Conservation (phyloP, 2,329 filamentous ascomycete species). For the Cercospora nicotianae region DNA sequence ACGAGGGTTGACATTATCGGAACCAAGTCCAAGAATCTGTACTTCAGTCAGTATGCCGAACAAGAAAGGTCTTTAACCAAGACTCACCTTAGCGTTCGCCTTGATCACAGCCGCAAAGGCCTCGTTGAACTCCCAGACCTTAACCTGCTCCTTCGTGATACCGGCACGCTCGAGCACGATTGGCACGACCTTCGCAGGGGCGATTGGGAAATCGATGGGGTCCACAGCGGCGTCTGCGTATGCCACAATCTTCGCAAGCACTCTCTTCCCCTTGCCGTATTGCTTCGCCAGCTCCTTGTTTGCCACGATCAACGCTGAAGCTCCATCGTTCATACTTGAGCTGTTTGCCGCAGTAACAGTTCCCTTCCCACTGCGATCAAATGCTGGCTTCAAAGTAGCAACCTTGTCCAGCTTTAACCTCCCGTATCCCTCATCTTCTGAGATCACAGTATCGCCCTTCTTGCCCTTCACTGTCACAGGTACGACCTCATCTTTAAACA, state of each 20-base stretch:
- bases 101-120: constrained; percentile 95
- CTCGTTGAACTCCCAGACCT: constrained; percentile 98
- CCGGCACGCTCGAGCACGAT: constrained; percentile 85
- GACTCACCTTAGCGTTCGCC: constrained; percentile 77
- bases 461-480: constrained; percentile 80
- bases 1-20: constrained; percentile 78
- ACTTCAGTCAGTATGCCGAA: background rate
- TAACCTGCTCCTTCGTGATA: constrained; percentile 86
- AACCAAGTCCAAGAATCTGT: constrained; percentile 75
- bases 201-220: constrained; percentile 89
- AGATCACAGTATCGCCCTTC: constrained; percentile 78
- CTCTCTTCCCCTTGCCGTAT: constrained; percentile 74
- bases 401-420: constrained; percentile 87
- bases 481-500: constrained; percentile 86
- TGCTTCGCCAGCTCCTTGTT: constrained; percentile 77
- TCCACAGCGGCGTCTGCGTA: constrained; percentile 89
- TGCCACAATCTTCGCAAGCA: constrained; percentile 82
- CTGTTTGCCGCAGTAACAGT: constrained; percentile 94
- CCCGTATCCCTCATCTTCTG: constrained; percentile 84
- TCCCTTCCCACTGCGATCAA: constrained; percentile 78
- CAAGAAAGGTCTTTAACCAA: background rate
- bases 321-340: constrained; percentile 92
- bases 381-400: constrained; percentile 83
- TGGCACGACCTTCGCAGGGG: constrained; percentile 87
- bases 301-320: constrained; percentile 81